A percentile compares a stretch with the other conserved stretches of the same genome.
These are phyloP conservation scores for Tricholoma furcatifolium DNA, from an alignment of 768 basidiomycete genomes.

Conservation along the genomic window DNA sequence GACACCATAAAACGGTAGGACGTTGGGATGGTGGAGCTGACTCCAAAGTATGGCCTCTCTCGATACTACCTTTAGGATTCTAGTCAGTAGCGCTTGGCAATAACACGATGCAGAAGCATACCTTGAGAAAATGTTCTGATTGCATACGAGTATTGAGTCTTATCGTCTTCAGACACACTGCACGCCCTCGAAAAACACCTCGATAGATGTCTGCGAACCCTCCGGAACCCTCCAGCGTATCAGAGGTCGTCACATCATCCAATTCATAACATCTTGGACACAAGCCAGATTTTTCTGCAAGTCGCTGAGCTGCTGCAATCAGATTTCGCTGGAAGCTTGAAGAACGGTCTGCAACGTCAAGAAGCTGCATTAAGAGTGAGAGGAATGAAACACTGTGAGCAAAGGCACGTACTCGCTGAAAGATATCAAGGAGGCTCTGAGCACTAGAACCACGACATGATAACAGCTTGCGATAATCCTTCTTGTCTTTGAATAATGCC, in stretches of 20 bases:
- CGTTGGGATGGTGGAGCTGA: background rate
- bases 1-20: constrained; percentile 2
- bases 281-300: background rate
- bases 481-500: background rate
- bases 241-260: background rate
- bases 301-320: background rate
- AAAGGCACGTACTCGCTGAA: too few species aligned
- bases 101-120: background rate
- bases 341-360: too few species aligned
- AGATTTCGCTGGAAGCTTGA: too few species aligned
- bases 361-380: too few species aligned
- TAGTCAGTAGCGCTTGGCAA: too few species aligned
- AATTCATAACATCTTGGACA: background rate
- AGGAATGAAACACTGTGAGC: too few species aligned
- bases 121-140: background rate
- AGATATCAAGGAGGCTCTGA: background rate
- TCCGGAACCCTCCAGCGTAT: background rate
- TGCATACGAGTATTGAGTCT: background rate
- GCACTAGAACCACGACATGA: background rate
- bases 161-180: background rate
- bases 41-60: constrained; percentile 1
- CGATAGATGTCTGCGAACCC: constrained; percentile 1
- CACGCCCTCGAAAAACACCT: background rate
- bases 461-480: too few species aligned
- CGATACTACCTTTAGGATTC: background rate